These are phyloP conservation scores for Begonia masoniana DNA, from an alignment of 306 rosid species.

Conservation along the genomic window DNA sequence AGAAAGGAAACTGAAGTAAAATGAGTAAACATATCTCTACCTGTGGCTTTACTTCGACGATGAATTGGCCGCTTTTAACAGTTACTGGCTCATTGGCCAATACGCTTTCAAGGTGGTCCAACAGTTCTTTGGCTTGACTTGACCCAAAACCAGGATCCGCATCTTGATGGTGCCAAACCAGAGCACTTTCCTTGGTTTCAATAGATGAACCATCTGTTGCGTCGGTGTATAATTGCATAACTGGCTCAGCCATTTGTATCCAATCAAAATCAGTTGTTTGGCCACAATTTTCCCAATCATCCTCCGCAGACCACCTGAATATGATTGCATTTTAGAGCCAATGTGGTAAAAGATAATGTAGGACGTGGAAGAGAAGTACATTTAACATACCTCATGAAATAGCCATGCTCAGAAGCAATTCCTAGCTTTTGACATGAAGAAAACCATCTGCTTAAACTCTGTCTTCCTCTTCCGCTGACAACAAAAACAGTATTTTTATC, in stretches of 20 bases:
- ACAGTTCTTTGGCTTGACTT: slow-evolving; percentile 56
- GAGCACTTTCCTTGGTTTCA: slow-evolving; percentile 52
- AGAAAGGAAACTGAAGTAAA: not conserved
- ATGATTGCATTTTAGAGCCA: not conserved
- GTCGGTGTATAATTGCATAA: slow-evolving; percentile 50
- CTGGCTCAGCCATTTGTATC: slow-evolving; percentile 54
- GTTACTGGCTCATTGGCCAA: slow-evolving; percentile 61
- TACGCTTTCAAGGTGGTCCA: slow-evolving; percentile 63
- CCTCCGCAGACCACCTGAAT: slow-evolving; percentile 45
- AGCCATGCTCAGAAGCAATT: slow-evolving; percentile 55
- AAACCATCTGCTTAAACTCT: slow-evolving; percentile 41
- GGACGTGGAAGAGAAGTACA: not conserved
- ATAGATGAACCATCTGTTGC: slow-evolving; percentile 58
- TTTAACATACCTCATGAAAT: slow-evolving; percentile 31
- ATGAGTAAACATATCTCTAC: slow-evolving; percentile 10
- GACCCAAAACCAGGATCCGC: slow-evolving; percentile 62
- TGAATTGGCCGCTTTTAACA: slow-evolving; percentile 50
- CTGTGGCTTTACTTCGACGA: slow-evolving; percentile 73
- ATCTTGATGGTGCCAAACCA: slow-evolving; percentile 68
- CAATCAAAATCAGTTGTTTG: slow-evolving; percentile 41
- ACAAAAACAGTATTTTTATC: slow-evolving; percentile 35
- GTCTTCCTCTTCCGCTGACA: slow-evolving; percentile 50
- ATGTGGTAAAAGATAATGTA: not conserved
- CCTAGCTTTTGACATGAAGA: slow-evolving; percentile 39
- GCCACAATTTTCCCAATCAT: slow-evolving; percentile 44